Evolutionary conservation across 768 basidiomycete genomes (phyloP).

Genomic region (Macrocybe gigantea): DNA sequence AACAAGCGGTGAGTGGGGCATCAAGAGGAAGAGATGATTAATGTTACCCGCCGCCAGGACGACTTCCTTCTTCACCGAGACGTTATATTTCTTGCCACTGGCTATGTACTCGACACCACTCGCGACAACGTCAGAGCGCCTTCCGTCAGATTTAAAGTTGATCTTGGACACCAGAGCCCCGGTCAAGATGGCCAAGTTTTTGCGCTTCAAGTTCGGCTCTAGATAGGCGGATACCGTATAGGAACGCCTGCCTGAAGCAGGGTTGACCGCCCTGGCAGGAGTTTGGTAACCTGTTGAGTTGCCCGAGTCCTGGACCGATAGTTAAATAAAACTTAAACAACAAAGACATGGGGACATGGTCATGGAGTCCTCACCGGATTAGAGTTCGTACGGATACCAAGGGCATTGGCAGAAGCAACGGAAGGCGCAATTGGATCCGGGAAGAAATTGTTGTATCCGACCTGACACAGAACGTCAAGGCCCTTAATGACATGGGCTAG

Average conservation of each 20-base stretch:
- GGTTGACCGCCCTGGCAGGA: conserved; percentile 12
- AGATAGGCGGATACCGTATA: conserved; percentile 14
- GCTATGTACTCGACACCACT: conserved; percentile 36
- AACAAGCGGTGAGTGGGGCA: background rate
- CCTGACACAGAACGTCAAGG: too few relatives aligned
- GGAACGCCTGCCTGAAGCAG: conserved; percentile 7
- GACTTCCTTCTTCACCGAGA: conserved; percentile 41
- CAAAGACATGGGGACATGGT: too few relatives aligned
- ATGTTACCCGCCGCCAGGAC: conserved; percentile 33
- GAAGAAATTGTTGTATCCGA: conserved; percentile 5
- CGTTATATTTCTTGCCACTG: conserved; percentile 17
- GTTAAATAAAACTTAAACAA: conserved; percentile 1
- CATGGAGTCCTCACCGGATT: too few relatives aligned
- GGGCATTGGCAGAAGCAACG: conserved; percentile 3
- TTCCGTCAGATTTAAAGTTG: background rate
- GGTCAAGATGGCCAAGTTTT: conserved; percentile 26
- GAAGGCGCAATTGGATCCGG: conserved; percentile 4
- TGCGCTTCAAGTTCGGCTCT: conserved; percentile 10
- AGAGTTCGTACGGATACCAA: background rate
- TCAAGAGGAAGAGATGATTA: background rate
- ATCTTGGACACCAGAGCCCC: conserved; percentile 22
- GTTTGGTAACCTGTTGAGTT: conserved; percentile 9
- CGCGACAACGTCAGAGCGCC: conserved; percentile 19
- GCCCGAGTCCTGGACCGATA: conserved; percentile 5
- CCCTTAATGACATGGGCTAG: too few relatives aligned